Evolutionary conservation across 148 eudicot genomes (phyloP).

Genomic region (Rhododendron henanense): DNA sequence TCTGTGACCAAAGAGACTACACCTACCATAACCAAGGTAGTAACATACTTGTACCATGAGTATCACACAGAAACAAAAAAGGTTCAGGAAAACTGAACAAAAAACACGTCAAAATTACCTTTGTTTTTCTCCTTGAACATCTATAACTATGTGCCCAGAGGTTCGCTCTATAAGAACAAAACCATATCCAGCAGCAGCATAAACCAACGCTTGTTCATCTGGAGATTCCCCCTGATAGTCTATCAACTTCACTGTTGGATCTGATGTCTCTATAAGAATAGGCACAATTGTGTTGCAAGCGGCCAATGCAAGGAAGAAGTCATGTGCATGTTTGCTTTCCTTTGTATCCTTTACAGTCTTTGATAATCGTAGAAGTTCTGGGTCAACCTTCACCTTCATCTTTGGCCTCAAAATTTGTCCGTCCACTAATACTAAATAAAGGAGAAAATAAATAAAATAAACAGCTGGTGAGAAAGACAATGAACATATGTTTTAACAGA

Average conservation of each 20-base stretch:
- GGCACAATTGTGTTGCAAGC: constrained; percentile 99
- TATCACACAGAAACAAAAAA: neutral
- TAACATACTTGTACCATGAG: neutral
- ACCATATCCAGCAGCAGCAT: constrained; percentile 98
- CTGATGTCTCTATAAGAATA: constrained; percentile 52
- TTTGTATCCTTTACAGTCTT: constrained; percentile 38
- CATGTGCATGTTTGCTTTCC: constrained; percentile 43
- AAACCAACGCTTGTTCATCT: constrained; percentile 98
- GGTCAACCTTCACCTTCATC: constrained; percentile 82
- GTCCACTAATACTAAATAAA: constrained; percentile 43
- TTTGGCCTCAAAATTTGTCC: constrained; percentile 73
- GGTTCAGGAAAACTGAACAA: neutral
- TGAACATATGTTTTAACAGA: neutral
- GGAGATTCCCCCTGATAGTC: constrained; percentile 99
- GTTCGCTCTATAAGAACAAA: constrained; percentile 87
- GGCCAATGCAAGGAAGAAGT: constrained; percentile 92
- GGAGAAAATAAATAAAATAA: constrained; percentile 10
- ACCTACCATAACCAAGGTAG: neutral
- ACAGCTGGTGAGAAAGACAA: constrained; percentile 8
- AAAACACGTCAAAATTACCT: constrained; percentile 40
- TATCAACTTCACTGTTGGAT: constrained; percentile 50
- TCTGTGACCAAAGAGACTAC: neutral
- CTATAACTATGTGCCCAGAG: constrained; percentile 91
- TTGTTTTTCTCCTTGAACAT: constrained; percentile 80
- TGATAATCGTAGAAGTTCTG: constrained; percentile 48